These are phyloP conservation scores for Suillus cothurnatus DNA, from an alignment of 768 basidiomycete genomes.

Conservation along the genomic window DNA sequence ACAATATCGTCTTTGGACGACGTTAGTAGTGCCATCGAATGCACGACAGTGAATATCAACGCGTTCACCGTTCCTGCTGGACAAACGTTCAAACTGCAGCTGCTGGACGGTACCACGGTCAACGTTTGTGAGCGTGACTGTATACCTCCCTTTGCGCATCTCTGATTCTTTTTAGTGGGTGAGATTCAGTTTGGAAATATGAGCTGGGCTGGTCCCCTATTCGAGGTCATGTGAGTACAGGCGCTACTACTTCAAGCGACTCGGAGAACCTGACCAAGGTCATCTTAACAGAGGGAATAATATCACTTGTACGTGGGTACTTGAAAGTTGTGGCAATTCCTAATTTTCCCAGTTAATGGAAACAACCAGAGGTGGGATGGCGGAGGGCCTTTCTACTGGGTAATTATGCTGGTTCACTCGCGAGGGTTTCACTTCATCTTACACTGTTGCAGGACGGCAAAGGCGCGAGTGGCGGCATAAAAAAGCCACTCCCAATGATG, in stretches of 20 bases:
- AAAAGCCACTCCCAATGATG: conserved; percentile 44
- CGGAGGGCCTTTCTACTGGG: conserved; percentile 47
- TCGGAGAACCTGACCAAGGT: not conserved
- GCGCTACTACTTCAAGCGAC: not conserved
- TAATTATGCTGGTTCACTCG: conserved; percentile 13
- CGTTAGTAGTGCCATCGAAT: conserved; percentile 51
- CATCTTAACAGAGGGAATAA: conserved; percentile 41
- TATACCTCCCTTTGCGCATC: not conserved
- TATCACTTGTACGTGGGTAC: conserved; percentile 46
- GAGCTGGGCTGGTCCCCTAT: conserved; percentile 57
- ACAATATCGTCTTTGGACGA: conserved; percentile 56
- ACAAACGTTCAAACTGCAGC: conserved; percentile 46
- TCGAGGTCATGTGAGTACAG: conserved; percentile 46
- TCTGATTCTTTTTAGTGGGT: conserved; percentile 43
- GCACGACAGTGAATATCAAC: conserved; percentile 59
- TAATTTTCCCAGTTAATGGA: conserved; percentile 35
- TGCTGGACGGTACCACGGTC: conserved; percentile 54
- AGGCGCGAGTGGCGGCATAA: conserved; percentile 16
- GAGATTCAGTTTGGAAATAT: conserved; percentile 56
- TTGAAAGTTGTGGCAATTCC: not conserved
- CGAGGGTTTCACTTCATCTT: not conserved
- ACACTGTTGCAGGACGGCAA: conserved; percentile 27
- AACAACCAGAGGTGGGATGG: conserved; percentile 45
- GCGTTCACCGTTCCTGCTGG: conserved; percentile 60
- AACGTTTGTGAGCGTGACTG: conserved; percentile 50